A percentile compares a stretch with the other conserved stretches of the same genome.
These are phyloP conservation scores for Diaporthe sp. DNA, from an alignment of 2,329 filamentous ascomycete species.

Conservation along the genomic window DNA sequence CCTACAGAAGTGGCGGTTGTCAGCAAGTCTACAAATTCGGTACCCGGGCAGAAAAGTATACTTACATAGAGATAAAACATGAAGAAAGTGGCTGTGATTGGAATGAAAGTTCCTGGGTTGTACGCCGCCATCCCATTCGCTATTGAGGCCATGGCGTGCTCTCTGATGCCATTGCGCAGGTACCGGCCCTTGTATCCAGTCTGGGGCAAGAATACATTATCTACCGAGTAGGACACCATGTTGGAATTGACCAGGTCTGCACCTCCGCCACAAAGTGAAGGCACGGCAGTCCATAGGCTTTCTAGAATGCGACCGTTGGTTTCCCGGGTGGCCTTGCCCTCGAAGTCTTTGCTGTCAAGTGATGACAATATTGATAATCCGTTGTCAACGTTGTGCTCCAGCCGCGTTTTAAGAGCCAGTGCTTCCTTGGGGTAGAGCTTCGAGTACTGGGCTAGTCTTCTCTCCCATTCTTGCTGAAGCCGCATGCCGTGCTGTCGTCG, in stretches of 20 bases:
- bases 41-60: neutral
- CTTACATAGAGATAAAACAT: conserved; percentile 68
- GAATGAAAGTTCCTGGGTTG: conserved; percentile 66
- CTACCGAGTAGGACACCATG: conserved; percentile 62
- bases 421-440: conserved; percentile 59
- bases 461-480: conserved; percentile 55
- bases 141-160: conserved; percentile 71
- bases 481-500: too few relatives aligned
- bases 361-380: neutral
- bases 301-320: conserved; percentile 49
- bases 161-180: conserved; percentile 70
- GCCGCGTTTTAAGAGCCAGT: neutral
- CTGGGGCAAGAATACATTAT: conserved; percentile 46
- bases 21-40: neutral
- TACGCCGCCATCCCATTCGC: conserved; percentile 72
- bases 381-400: neutral
- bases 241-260: conserved; percentile 61
- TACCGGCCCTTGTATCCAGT: conserved; percentile 67
- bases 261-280: conserved; percentile 47
- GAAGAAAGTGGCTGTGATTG: conserved; percentile 71
- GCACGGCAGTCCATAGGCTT: conserved; percentile 34
- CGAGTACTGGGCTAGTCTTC: conserved; percentile 57
- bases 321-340: conserved; percentile 51
- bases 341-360: conserved; percentile 39
- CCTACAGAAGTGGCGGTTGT: conserved; percentile 47